Percentiles rank a stretch among this genome's conserved stretches.
Conservation (phyloP, 805 yeast genomes). For the Yamadazyma laniorum region DNA sequence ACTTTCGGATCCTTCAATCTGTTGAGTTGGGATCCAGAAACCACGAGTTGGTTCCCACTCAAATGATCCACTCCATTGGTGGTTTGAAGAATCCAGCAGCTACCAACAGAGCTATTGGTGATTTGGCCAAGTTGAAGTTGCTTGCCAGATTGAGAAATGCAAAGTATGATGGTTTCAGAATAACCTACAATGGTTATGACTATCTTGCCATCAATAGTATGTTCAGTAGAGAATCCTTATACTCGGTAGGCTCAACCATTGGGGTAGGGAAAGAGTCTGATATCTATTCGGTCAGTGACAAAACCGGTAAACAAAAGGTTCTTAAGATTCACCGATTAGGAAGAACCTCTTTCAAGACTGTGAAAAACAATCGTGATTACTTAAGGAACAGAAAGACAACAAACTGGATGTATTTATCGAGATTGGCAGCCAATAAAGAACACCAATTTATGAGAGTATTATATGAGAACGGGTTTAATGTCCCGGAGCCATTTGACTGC, state of each 20-base stretch:
- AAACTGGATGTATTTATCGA: conserved; percentile 90
- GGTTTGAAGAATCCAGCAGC: conserved; percentile 73
- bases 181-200: conserved; percentile 89
- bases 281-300: conserved; percentile 77
- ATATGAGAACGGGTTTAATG: conserved; percentile 71
- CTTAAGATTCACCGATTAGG: conserved; percentile 92
- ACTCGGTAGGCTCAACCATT: conserved; percentile 79
- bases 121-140: conserved; percentile 81
- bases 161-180: conserved; percentile 89
- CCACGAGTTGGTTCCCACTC: conserved; percentile 93
- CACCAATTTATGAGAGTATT: conserved; percentile 81
- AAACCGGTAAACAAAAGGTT: conserved; percentile 61
- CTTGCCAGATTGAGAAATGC: conserved; percentile 82
- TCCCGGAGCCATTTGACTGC: conserved; percentile 85
- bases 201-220: conserved; percentile 85
- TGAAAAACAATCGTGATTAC: conserved; percentile 92
- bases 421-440: conserved; percentile 90
- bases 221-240: conserved; percentile 68
- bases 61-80: conserved; percentile 75
- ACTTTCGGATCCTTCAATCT: conserved; percentile 84
- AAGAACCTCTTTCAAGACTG: conserved; percentile 87
- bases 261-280: conserved; percentile 99
- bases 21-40: conserved; percentile 87
- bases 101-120: conserved; percentile 75
- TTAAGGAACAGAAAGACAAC: conserved; percentile 69